phyloP scores from a whole-genome alignment of 139 green algal species.

The Auxenochlorella pyrenoidosa region DNA sequence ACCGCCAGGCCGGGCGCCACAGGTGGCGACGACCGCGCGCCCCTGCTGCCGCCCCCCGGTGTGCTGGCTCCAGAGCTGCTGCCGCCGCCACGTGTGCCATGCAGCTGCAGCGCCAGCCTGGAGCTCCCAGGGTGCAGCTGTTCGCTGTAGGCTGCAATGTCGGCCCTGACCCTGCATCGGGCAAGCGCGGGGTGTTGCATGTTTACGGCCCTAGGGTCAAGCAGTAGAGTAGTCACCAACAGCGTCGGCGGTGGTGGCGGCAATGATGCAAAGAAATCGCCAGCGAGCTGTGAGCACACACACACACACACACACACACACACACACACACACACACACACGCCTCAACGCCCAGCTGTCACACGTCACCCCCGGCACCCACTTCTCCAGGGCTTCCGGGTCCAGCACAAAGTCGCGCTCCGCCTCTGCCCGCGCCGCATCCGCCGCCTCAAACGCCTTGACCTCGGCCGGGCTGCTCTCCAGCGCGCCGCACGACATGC shows the following conservation, averaged over 20 bases:
- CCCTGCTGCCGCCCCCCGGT: background rate
- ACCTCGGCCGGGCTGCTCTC: conserved; percentile 25
- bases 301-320: too few relatives aligned
- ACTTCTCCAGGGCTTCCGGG: conserved; percentile 21
- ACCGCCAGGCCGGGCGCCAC: too few relatives aligned
- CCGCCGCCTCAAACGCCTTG: conserved; percentile 25
- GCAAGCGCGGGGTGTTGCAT: background rate
- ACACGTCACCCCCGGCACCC: too few relatives aligned
- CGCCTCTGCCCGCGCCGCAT: conserved; percentile 1
- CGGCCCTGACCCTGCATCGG: background rate
- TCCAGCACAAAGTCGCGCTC: conserved; percentile 2
- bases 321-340: too few relatives aligned
- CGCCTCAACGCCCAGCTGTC: too few relatives aligned
- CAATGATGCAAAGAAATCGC: background rate
- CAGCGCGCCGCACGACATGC: conserved; percentile 63
- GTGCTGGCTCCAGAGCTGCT: background rate
- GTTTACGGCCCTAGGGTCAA: background rate
- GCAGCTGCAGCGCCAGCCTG: background rate
- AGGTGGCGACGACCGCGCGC: background rate
- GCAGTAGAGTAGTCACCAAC: background rate
- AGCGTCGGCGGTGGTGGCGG: background rate
- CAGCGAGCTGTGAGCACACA: background rate
- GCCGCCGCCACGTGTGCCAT: background rate
- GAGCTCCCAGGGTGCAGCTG: background rate
- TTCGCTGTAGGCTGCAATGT: background rate